phyloP scores from a whole-genome alignment of 2,329 filamentous ascomycete genomes.

The Boeremia exigua region DNA sequence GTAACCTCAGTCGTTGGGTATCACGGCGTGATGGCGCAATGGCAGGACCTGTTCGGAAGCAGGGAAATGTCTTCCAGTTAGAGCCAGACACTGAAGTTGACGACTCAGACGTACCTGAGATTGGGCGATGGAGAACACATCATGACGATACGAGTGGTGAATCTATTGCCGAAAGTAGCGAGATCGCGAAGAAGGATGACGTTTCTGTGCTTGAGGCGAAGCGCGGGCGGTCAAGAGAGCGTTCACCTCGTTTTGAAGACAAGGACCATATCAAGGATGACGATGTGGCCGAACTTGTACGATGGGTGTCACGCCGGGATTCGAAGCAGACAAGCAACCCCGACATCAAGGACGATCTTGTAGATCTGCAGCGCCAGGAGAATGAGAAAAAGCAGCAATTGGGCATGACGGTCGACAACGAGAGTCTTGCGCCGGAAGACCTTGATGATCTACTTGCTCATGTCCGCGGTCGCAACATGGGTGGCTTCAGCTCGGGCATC shows the following conservation, averaged over 20 bases:
- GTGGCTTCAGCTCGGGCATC: conserved; percentile 2
- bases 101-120: conserved; percentile 32
- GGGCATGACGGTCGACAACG: conserved; percentile 26
- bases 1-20: conserved; percentile 44
- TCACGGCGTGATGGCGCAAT: conserved; percentile 35
- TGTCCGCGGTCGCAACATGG: conserved; percentile 1
- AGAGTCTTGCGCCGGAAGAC: conserved; percentile 18
- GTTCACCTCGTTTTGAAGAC: conserved; percentile 4
- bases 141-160: conserved; percentile 36
- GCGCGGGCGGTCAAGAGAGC: conserved; percentile 9
- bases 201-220: conserved; percentile 5
- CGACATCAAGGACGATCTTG: background rate
- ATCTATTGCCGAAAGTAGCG: conserved; percentile 16
- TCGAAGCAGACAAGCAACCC: conserved; percentile 10
- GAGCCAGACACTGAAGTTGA: conserved; percentile 20
- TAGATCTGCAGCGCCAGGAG: conserved; percentile 12
- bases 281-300: conserved; percentile 18
- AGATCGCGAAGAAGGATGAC: conserved; percentile 4
- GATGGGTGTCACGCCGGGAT: conserved; percentile 15
- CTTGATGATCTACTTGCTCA: conserved; percentile 18
- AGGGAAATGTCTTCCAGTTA: conserved; percentile 6
- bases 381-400: conserved; percentile 23
- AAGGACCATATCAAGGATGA: conserved; percentile 4
- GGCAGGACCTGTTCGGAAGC: conserved; percentile 28
- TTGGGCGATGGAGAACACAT: conserved; percentile 28